phyloP scores from a whole-genome alignment of 2,329 filamentous ascomycete genomes.

The Aureobasidium zeae region DNA sequence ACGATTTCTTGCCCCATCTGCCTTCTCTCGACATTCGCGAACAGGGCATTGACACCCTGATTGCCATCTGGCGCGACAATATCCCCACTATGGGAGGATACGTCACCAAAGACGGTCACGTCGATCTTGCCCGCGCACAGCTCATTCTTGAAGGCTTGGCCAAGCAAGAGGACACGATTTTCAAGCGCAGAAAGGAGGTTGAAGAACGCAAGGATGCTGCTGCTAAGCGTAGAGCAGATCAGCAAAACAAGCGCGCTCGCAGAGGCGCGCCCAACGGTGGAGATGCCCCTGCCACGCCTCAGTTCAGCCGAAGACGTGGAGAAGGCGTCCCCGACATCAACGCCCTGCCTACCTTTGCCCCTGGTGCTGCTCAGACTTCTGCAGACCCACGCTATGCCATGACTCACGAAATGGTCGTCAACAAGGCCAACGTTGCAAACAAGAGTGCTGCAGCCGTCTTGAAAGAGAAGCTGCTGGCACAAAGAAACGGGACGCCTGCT shows the following conservation, averaged over 20 bases:
- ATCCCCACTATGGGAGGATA: conserved; percentile 88
- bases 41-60: conserved; percentile 91
- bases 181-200: conserved; percentile 73
- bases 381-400: conserved; percentile 47
- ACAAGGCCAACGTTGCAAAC: conserved; percentile 71
- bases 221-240: conserved; percentile 65
- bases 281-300: conserved; percentile 25
- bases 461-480: conserved; percentile 64
- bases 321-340: conserved; percentile 30
- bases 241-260: conserved; percentile 20
- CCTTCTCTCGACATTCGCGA: conserved; percentile 97
- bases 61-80: conserved; percentile 94
- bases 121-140: conserved; percentile 79
- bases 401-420: conserved; percentile 80
- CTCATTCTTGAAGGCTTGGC: conserved; percentile 79
- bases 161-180: conserved; percentile 89
- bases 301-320: conserved; percentile 22
- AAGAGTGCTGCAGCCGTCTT: conserved; percentile 87
- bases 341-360: conserved; percentile 49
- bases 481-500: conserved; percentile 25
- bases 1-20: conserved; percentile 94
- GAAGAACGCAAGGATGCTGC: conserved; percentile 77
- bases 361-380: conserved; percentile 45
- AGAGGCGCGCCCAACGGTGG: conserved; percentile 24
- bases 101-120: conserved; percentile 86